Conservation (phyloP, 208 protist species). For the Lotmaria passim region DNA sequence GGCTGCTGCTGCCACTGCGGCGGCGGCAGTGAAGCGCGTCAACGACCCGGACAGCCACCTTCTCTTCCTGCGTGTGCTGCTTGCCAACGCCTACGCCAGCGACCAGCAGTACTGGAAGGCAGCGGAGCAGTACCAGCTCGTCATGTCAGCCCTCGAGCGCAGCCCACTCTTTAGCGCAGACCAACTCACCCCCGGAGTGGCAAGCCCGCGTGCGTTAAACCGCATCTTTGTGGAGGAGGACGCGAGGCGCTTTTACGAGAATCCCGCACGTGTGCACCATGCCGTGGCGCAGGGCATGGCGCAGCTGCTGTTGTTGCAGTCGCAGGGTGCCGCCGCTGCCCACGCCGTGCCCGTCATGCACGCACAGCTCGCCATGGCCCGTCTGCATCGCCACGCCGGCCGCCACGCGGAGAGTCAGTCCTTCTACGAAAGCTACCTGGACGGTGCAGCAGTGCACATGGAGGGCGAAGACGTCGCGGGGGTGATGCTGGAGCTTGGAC, state of each 20-base stretch:
- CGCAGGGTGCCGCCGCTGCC: slow-evolving; percentile 32
- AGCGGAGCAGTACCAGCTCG: slow-evolving; percentile 56
- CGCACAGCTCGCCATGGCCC: slow-evolving; percentile 58
- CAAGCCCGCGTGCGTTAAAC: slow-evolving; percentile 37
- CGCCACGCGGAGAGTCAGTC: slow-evolving; percentile 48
- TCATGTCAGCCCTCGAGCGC: slow-evolving; percentile 39
- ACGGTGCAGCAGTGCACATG: slow-evolving; percentile 46
- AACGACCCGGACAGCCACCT: slow-evolving; percentile 24
- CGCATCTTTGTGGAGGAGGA: slow-evolving; percentile 64
- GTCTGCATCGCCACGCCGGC: slow-evolving; percentile 53
- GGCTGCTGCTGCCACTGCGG: too few species aligned
- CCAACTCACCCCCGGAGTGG: slow-evolving; percentile 62
- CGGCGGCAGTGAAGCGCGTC: neutral
- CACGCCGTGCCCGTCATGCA: slow-evolving; percentile 31
- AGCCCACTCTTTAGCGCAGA: slow-evolving; percentile 43
- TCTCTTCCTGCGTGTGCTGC: slow-evolving; percentile 62
- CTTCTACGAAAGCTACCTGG: slow-evolving; percentile 69
- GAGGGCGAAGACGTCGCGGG: slow-evolving; percentile 56
- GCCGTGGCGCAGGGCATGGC: slow-evolving; percentile 63
- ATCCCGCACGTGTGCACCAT: slow-evolving; percentile 40
- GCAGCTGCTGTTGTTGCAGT: slow-evolving; percentile 46
- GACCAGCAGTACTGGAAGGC: slow-evolving; percentile 68
- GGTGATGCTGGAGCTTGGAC: slow-evolving; percentile 73
- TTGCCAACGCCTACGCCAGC: slow-evolving; percentile 71
- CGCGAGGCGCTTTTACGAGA: slow-evolving; percentile 48